Percentiles rank a stretch among this genome's conserved stretches.
Conservation (phyloP, 2,329 filamentous ascomycete genomes). For the Cadophora luteo-olivacea region DNA sequence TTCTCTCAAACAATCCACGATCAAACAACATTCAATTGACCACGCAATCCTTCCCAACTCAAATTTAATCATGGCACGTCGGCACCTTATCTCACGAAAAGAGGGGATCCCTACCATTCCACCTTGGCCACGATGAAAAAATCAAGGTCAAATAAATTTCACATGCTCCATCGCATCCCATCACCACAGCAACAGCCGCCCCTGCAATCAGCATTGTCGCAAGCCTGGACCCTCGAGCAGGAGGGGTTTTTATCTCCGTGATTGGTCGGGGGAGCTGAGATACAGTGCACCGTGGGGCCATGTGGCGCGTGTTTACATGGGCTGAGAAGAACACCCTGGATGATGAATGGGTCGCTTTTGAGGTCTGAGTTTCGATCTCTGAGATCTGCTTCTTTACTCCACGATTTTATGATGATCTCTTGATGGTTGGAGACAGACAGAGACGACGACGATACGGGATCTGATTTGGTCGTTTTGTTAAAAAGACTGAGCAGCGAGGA, state of each 20-base stretch:
- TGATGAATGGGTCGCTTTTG: slow-evolving; percentile 26
- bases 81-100: neutral
- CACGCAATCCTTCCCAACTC: neutral
- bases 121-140: neutral
- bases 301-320: slow-evolving; percentile 30
- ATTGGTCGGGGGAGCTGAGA: slow-evolving; percentile 24
- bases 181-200: slow-evolving; percentile 19
- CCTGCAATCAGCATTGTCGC: slow-evolving; percentile 8
- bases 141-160: neutral
- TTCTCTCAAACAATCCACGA: neutral
- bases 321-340: neutral
- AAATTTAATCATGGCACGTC: neutral
- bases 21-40: neutral
- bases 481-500: too few species aligned
- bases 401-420: slow-evolving; percentile 7
- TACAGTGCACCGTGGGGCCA: slow-evolving; percentile 10
- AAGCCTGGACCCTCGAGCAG: slow-evolving; percentile 13
- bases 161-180: neutral
- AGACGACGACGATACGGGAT: neutral
- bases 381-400: slow-evolving; percentile 12
- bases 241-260: slow-evolving; percentile 19
- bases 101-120: neutral
- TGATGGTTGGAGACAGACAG: neutral
- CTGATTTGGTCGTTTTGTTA: neutral
- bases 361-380: slow-evolving; percentile 21